These are phyloP conservation scores for Funneliformis geosporum DNA, from an alignment of 192 early-diverging fungal genomes.

Conservation along the genomic window DNA sequence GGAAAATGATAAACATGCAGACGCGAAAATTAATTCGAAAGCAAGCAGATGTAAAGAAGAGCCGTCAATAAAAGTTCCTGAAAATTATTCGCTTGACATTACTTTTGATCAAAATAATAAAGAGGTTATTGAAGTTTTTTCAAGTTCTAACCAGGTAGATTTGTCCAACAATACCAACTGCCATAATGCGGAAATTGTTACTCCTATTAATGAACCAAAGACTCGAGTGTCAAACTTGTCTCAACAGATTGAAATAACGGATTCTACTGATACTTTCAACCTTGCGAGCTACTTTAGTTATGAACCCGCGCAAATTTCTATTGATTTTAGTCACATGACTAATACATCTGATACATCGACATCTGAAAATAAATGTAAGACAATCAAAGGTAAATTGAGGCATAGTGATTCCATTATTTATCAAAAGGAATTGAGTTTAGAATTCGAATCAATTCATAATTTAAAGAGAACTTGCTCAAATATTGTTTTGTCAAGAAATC, in stretches of 20 bases:
- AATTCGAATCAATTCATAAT: background rate
- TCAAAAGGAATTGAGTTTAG: background rate
- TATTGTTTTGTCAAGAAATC: background rate
- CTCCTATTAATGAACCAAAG: background rate
- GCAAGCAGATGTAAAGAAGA: background rate
- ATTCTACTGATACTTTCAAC: background rate
- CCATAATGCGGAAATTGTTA: background rate
- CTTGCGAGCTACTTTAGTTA: too few relatives aligned
- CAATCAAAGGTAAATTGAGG: background rate
- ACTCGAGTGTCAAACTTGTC: too few relatives aligned
- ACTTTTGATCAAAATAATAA: background rate
- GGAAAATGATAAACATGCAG: background rate
- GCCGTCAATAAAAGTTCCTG: background rate
- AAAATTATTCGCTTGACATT: background rate
- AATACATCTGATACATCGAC: background rate
- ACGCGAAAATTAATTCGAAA: background rate
- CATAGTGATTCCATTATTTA: too few relatives aligned
- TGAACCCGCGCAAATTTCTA: too few relatives aligned
- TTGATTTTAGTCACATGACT: background rate
- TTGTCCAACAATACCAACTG: background rate
- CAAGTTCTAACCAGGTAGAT: too few relatives aligned
- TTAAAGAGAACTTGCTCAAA: slow-evolving; percentile 1
- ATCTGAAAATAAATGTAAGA: background rate
- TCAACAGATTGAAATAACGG: background rate
- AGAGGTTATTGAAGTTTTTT: background rate